These are phyloP conservation scores for Straminergon stramineum DNA, from an alignment of 225 moss, liverwort and hornwort genomes.

Conservation along the genomic window DNA sequence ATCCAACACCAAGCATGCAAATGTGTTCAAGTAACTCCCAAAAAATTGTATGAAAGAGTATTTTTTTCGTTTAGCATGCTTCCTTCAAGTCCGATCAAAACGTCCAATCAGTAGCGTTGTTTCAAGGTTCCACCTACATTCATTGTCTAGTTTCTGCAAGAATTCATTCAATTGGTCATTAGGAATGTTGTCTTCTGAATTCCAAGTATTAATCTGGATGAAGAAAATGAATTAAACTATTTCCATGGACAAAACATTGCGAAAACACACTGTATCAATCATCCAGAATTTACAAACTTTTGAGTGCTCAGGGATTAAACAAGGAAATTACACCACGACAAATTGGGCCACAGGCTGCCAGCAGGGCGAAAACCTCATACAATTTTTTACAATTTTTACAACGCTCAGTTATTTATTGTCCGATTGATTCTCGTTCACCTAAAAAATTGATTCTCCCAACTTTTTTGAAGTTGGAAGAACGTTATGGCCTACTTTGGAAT, in stretches of 20 bases:
- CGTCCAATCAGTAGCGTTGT: rapidly evolving
- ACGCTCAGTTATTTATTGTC: neutral
- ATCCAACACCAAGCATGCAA: neutral
- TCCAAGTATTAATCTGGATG: neutral
- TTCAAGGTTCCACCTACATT: neutral
- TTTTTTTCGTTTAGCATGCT: no score
- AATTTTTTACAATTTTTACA: neutral
- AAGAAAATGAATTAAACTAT: no score
- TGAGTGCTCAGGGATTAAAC: neutral
- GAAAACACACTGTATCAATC: neutral
- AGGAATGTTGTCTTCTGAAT: neutral
- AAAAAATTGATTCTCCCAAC: neutral
- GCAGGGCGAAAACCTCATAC: neutral
- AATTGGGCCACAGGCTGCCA: neutral
- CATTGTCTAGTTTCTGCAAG: neutral
- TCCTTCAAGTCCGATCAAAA: neutral
- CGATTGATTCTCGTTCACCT: neutral
- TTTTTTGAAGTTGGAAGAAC: neutral
- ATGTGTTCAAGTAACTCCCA: neutral
- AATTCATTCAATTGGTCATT: neutral
- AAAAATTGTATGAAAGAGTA: no score
- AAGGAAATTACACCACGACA: neutral
- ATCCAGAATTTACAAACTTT: neutral
- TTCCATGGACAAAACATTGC: neutral
- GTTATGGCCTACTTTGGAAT: neutral